phyloP scores from a whole-genome alignment of 768 basidiomycete species.

The Strobilomyces confusus region DNA sequence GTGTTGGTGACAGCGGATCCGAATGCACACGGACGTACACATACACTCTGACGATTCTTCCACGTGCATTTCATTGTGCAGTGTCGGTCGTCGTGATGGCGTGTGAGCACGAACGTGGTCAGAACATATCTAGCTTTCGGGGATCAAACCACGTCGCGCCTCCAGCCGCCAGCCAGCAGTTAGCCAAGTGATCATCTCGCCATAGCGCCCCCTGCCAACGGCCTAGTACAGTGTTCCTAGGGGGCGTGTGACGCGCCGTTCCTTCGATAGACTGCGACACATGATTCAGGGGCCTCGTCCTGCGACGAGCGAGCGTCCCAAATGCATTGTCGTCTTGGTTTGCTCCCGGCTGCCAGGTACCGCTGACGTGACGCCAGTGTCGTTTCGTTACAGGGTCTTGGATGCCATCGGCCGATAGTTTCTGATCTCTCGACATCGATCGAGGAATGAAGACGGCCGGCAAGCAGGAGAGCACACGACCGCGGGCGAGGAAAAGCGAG shows the following conservation, averaged over 20 bases:
- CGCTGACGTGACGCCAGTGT: not conserved
- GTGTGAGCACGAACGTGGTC: not conserved
- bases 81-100: constrained; percentile 2
- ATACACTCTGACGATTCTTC: not conserved
- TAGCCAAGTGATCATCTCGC: not conserved
- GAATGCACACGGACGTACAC: not conserved
- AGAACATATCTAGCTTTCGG: not conserved
- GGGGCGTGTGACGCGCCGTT: not conserved
- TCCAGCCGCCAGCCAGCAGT: not conserved
- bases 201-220: not conserved
- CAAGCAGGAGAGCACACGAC: not conserved
- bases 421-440: not conserved
- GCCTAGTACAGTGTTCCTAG: not conserved
- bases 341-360: constrained; percentile 2
- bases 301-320: not conserved
- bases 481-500: not conserved
- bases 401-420: not conserved
- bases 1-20: constrained; percentile 7
- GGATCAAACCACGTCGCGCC: constrained; percentile 3
- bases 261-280: not conserved
- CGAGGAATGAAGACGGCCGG: not conserved
- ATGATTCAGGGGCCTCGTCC: not conserved
- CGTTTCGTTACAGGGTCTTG: not conserved
- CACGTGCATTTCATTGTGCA: constrained; percentile 16
- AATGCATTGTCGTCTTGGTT: not conserved